These are phyloP conservation scores for Toxicodendron radicans DNA, from an alignment of 345 rosid genomes.

Conservation along the genomic window DNA sequence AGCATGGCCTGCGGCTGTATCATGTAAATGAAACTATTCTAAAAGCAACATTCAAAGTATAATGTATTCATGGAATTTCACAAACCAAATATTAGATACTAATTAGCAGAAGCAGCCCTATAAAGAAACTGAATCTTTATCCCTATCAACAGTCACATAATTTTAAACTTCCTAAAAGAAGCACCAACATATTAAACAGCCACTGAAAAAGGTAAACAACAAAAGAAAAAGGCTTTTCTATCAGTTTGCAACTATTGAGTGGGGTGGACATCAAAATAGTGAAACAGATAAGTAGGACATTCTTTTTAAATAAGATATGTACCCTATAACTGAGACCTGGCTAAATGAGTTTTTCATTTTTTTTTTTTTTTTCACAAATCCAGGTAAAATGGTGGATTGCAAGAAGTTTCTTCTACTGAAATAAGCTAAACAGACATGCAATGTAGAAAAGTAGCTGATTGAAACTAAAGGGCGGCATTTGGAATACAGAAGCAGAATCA, in stretches of 20 bases:
- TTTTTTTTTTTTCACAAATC: not conserved
- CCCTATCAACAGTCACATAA: not conserved
- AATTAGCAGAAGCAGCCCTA: not conserved
- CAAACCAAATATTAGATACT: not conserved
- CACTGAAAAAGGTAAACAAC: not conserved
- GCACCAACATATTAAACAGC: not conserved
- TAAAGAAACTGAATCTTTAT: not conserved
- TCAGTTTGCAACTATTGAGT: too few relatives aligned
- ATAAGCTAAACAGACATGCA: not conserved
- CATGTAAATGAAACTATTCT: not conserved
- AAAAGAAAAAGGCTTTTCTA: too few relatives aligned
- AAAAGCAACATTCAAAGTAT: not conserved
- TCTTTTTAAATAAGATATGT: too few relatives aligned
- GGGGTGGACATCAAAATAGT: too few relatives aligned
- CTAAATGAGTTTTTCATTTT: not conserved
- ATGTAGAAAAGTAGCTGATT: not conserved
- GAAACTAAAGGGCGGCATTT: not conserved
- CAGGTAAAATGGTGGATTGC: not conserved
- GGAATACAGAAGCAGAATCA: not conserved
- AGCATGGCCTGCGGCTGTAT: not conserved
- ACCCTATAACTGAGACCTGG: not conserved
- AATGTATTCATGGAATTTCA: not conserved
- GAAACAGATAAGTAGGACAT: too few relatives aligned
- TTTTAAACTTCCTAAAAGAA: not conserved
- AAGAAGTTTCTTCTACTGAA: not conserved